Base-by-base conservation (phyloP, 176 grass and related monocot genomes). In the Coix lacrymajobi region DNA sequence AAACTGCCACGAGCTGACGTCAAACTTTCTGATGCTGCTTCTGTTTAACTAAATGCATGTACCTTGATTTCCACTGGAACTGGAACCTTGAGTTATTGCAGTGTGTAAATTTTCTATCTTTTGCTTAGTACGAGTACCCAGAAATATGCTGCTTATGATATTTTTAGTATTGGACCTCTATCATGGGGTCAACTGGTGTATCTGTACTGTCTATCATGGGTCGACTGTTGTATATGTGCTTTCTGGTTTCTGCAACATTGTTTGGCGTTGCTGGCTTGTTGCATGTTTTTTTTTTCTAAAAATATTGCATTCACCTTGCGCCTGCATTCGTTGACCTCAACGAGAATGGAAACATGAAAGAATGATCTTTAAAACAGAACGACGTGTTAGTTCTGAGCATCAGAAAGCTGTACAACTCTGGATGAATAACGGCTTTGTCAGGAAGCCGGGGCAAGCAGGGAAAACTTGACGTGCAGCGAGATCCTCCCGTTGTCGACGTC, bases 381-480 rank as follows among this genome's bases (percentile, higher is more conserved):
- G 11, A 57, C 5, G 69, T 56, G 26, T 83, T 83, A 88, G 33
- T 75, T 57, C 37, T 67, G 39, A 73, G 66, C 60, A 67, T 30
- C 58, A 67, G 68, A 67, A 73, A 75, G 34, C 58, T 75, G 68
- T 60, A 80, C 48, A 69, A 17, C 16, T 49, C 62, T 44, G 29
- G 9, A 49, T 79, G 77, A 48, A 43, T 22, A 43, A 62, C 22
- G 26, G 20, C 10, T 10, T 20, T 71, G 38, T 85, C 75, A 85
- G 33, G 83, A 71, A 62, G 30, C 72, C 51, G 79, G 69, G 9
- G 85, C 66, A 37, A 95, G 87, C 74, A 98, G 85, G 29, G 96
- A 98, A 85, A 98, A 98, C 86, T 98, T 95, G 30, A 95, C 92
- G 56, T 88, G 88, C 40, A 98, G 84, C 40, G 75, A 86, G 71